Conservation (phyloP, 768 basidiomycete genomes). For the Mycena rebaudengoi region DNA sequence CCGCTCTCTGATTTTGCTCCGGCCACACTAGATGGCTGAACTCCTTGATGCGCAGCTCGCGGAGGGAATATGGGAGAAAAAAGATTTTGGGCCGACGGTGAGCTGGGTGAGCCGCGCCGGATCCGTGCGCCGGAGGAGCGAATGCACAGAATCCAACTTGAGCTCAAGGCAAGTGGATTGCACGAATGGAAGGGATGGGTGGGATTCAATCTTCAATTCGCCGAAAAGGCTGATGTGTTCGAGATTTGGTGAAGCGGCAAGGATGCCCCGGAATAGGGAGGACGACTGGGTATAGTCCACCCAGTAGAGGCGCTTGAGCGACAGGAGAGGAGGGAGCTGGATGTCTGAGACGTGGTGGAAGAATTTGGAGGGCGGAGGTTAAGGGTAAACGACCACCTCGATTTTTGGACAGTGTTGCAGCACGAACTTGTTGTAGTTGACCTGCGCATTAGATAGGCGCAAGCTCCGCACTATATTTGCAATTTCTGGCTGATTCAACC, state of each 20-base stretch:
- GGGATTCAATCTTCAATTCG: too few relatives aligned
- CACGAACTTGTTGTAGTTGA: slow-evolving; percentile 10
- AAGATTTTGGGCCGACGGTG: too few relatives aligned
- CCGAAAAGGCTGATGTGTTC: too few relatives aligned
- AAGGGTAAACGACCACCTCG: slow-evolving; percentile 17
- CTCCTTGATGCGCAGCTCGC: too few relatives aligned
- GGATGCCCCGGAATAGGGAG: neutral
- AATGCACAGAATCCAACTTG: too few relatives aligned
- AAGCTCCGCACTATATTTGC: slow-evolving; percentile 13
- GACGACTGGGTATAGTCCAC: neutral
- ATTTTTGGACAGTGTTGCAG: slow-evolving; percentile 1
- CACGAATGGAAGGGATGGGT: too few relatives aligned
- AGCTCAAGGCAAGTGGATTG: too few relatives aligned
- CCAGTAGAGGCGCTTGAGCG: slow-evolving; percentile 17
- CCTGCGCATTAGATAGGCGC: slow-evolving; percentile 13
- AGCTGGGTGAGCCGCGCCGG: too few relatives aligned
- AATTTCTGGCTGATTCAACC: neutral
- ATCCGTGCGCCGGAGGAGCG: too few relatives aligned
- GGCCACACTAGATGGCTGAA: too few relatives aligned
- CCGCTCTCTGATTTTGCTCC: too few relatives aligned
- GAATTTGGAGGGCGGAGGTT: neutral
- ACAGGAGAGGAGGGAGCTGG: neutral
- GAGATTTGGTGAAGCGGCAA: slow-evolving; percentile 16
- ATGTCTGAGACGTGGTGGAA: neutral
- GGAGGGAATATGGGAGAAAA: too few relatives aligned